Evolutionary conservation across 768 basidiomycete genomes (phyloP).

Genomic region (Xerocomus spinulosus): DNA sequence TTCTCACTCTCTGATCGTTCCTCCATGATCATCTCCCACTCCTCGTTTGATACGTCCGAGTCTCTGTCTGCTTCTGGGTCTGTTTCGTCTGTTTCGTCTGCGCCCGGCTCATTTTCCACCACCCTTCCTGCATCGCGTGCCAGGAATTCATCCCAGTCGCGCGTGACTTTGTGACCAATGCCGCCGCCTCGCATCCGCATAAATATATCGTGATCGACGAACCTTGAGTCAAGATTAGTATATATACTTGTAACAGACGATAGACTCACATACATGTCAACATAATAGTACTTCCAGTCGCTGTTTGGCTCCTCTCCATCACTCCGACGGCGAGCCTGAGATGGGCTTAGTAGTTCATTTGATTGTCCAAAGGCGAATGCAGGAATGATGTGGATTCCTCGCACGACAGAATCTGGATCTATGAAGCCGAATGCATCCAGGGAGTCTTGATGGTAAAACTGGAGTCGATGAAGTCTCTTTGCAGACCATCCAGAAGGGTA

Average conservation of each 20-base stretch:
- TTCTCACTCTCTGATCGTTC: too few relatives aligned
- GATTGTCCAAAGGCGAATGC: constrained; percentile 20
- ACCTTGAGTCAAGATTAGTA: not conserved
- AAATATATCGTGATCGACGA: not conserved
- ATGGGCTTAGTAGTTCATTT: not conserved
- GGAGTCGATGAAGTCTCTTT: constrained; percentile 34
- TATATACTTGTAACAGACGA: too few relatives aligned
- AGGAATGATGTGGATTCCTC: constrained; percentile 13
- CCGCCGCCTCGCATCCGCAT: not conserved
- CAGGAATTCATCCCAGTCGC: not conserved
- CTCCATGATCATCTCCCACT: too few relatives aligned
- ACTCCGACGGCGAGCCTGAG: not conserved
- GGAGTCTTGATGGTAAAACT: constrained; percentile 30
- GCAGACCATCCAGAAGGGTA: constrained; percentile 24
- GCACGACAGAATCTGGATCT: constrained; percentile 8
- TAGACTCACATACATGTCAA: constrained; percentile 34
- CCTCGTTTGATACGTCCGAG: too few relatives aligned
- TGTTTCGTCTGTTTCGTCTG: not conserved
- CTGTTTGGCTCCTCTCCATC: not conserved
- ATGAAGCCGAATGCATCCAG: constrained; percentile 36
- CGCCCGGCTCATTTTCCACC: too few relatives aligned
- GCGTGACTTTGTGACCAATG: not conserved
- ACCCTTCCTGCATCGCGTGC: not conserved
- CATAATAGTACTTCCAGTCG: constrained; percentile 32
- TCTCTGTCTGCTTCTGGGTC: not conserved